Percentiles rank a stretch among this genome's conserved stretches.
Evolutionary conservation across 148 eudicot genomes (phyloP).

Genomic region (Amaranthus hypochondriacus): DNA sequence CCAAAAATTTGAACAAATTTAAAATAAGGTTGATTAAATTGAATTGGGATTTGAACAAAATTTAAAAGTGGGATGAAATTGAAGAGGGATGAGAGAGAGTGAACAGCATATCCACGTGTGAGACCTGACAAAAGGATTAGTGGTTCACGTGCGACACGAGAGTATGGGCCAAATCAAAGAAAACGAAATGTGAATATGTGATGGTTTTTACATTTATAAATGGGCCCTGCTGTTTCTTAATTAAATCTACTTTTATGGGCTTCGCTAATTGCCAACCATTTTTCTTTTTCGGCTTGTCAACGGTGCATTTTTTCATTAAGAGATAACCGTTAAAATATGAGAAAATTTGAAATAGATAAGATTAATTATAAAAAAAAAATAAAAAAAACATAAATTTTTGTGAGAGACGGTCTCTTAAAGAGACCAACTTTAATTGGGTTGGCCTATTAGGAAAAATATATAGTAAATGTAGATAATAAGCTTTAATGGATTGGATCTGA

Average conservation of each 20-base stretch:
- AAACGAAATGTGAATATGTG: neutral
- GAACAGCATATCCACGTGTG: slow-evolving; percentile 17
- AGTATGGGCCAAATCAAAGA: slow-evolving; percentile 9
- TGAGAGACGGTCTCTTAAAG: too few relatives aligned
- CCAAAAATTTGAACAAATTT: too few relatives aligned
- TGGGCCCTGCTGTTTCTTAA: slow-evolving; percentile 2
- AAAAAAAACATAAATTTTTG: too few relatives aligned
- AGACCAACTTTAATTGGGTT: too few relatives aligned
- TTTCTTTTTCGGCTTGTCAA: neutral
- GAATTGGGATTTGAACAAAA: too few relatives aligned
- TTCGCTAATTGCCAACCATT: slow-evolving; percentile 6
- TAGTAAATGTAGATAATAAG: too few relatives aligned
- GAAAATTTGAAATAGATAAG: too few relatives aligned
- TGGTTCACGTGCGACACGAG: slow-evolving; percentile 28
- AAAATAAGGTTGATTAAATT: too few relatives aligned
- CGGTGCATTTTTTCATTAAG: neutral
- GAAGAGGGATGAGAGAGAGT: neutral
- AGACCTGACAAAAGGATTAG: neutral
- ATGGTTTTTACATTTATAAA: slow-evolving; percentile 23
- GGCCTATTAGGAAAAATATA: too few relatives aligned
- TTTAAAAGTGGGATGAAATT: too few relatives aligned
- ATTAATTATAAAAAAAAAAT: too few relatives aligned
- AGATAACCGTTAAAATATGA: neutral
- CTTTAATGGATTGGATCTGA: too few relatives aligned
- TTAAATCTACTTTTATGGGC: slow-evolving; percentile 21